Evolutionary conservation across 2,329 filamentous ascomycete species (phyloP), one percentile per base, ranked within the genome.

Genomic region (Pyrenophora seminiperda): DNA sequence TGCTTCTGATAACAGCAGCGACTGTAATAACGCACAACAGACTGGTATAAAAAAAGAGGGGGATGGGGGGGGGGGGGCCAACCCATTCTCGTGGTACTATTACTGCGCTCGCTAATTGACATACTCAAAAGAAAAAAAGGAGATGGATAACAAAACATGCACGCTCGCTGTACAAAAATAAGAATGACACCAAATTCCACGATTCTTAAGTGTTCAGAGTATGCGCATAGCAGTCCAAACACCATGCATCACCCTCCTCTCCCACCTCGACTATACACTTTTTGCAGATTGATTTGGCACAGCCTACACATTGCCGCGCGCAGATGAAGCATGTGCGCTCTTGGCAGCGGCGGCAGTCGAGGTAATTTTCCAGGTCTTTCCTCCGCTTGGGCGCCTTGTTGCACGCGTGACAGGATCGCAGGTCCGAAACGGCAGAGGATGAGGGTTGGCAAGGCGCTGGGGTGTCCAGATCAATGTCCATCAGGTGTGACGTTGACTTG

Each of bases 261-360:
- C 85, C 86, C 18, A 77, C 78, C 66, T 90, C 87, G 3, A 88
- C 79, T 65, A 86, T 89, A 71, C 87, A 90, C 14, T 80, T 78
- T 63, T 86, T 88, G 66, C 87, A 90, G 2, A 89, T 76, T 59
- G 82, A 79, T 27, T 77, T 73, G 7, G 76, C 73, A 31, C 73
- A 74, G 13, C 52, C 61, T 10, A 80, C 74, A 59, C 87, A 90
- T 58, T 83, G 76, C 19, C 87, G 75, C 36, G 88, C 81, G 66
- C 87, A 90, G n/a, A 90, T 78, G 63, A 82, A 89, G 66, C 87
- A 90, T 0, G 86, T 83, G 33, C 85, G 77, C 54, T 81, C 75
- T 7, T 78, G 76, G 64, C 87, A 90, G 11, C 81, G 79, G 58
- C 81, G 75, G 67, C 87, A 90, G 61, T 84, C 78, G 38, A 84